Evolutionary conservation across 768 basidiomycete species (phyloP), one percentile per base, ranked within the genome.

Genomic region (Amanita rubescens): DNA sequence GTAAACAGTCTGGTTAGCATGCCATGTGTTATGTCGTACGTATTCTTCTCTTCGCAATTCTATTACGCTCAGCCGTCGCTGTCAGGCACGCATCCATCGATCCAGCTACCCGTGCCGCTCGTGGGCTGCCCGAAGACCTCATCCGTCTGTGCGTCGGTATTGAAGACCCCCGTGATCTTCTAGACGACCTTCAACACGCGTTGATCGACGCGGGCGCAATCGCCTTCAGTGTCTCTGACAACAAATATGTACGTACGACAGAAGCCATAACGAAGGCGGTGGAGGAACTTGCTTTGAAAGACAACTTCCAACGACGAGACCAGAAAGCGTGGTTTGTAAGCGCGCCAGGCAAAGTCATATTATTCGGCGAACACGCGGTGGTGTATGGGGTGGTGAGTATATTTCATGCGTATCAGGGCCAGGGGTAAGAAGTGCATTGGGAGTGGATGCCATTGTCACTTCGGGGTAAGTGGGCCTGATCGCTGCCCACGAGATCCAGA

Each of bases 21-120:
- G 95, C 96, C 96, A 34, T 98, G 96, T 67, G 84, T 92, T 61
- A 98, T 99, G 96, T 96, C 94, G 95, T 98, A 69, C 73, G 94
- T 88, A 5, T 33, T 33, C 51, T 25, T 11, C 47, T 58, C 51
- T 56, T 49, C 49, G 8, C 37, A 22, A 60, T 51, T 49, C 54
- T 55, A 24, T 55, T 32, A 56, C 57, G 50, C 41, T 58, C 52
- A 48, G 54, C 47, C 57, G 25, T 61, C 55, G 12, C 49, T 51
- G 52, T 12, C 59, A 95, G 95, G 15, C 96, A 99, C 67, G 94
- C 96, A 20, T 98, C 96, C 35, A 99, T 99, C 59, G 94, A 97
- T 63, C 84, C 96, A 20, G 89, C 90, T 7, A 84, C 84, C n/a
- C 87, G 96, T 30, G 92, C 91, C n/a, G 93, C 85, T 37, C 90